Evolutionary conservation across 2,329 filamentous ascomycete genomes (phyloP).

Genomic region (Mollisia scopiformis): DNA sequence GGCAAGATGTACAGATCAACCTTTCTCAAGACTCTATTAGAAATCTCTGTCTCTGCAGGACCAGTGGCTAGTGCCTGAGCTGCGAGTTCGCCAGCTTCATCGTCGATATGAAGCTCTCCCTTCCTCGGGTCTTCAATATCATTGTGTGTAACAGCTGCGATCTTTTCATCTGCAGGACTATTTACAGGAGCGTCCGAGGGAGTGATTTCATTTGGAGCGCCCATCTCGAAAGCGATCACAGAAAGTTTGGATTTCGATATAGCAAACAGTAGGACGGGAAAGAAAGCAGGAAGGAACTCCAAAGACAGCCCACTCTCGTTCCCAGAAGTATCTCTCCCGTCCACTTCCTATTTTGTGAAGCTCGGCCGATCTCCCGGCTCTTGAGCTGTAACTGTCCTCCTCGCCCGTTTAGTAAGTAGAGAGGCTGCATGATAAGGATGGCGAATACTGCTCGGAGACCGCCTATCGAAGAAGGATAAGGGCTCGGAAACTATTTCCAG

Average conservation of each 20-base stretch:
- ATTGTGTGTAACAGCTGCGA: background rate
- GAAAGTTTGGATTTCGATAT: background rate
- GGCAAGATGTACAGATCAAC: slow-evolving; percentile 29
- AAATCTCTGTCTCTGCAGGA: slow-evolving; percentile 28
- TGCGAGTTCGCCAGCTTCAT: slow-evolving; percentile 40
- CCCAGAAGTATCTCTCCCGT: background rate
- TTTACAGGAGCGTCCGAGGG: too few species aligned
- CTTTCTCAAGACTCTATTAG: slow-evolving; percentile 27
- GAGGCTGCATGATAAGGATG: background rate
- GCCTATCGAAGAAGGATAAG: background rate
- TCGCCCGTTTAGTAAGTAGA: background rate
- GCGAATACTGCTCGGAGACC: background rate
- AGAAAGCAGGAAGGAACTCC: background rate
- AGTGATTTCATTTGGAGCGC: slow-evolving; percentile 5
- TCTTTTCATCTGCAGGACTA: slow-evolving; percentile 16
- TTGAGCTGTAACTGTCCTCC: background rate
- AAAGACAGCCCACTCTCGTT: background rate
- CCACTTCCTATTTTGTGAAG: background rate
- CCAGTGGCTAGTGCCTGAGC: slow-evolving; percentile 38
- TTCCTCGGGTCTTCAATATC: slow-evolving; percentile 17
- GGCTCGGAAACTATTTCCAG: background rate
- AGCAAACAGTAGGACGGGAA: background rate
- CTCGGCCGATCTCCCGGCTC: background rate
- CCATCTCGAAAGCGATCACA: slow-evolving; percentile 4
- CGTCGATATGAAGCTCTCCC: slow-evolving; percentile 30